Evolutionary conservation across 2,329 filamentous ascomycete genomes (phyloP).

Genomic region (Colletotrichum gigasporum): DNA sequence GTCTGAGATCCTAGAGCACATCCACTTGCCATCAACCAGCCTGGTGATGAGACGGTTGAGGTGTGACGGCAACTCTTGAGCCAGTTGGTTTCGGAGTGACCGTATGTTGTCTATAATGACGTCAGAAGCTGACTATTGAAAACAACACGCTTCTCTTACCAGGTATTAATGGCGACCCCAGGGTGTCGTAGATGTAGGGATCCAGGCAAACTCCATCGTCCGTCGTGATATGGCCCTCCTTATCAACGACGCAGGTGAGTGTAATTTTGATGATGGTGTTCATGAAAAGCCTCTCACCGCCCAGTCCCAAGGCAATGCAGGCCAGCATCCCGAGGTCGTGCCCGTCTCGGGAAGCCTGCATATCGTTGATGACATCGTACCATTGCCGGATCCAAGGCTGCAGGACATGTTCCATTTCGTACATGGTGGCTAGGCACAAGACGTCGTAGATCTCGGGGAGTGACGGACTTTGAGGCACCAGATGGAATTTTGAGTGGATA

Average conservation of each 20-base stretch:
- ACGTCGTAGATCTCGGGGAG: conserved; percentile 11
- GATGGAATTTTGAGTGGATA: conserved; percentile 9
- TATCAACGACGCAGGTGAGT: neutral
- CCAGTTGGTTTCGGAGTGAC: neutral
- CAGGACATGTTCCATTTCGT: conserved; percentile 20
- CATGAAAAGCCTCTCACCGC: conserved; percentile 13
- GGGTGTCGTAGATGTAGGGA: conserved; percentile 8
- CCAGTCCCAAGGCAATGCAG: conserved; percentile 18
- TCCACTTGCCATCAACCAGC: conserved; percentile 21
- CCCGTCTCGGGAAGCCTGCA: neutral
- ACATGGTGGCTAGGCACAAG: conserved; percentile 20
- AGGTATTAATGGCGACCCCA: conserved; percentile 17
- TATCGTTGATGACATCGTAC: neutral
- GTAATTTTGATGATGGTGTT: neutral
- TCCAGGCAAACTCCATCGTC: conserved; percentile 6
- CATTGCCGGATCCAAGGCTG: conserved; percentile 24
- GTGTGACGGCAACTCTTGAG: conserved; percentile 12
- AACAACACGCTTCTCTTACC: neutral
- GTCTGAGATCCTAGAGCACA: conserved; percentile 20
- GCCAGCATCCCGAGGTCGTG: conserved; percentile 1
- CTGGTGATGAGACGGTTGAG: conserved; percentile 8
- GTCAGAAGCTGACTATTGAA: neutral
- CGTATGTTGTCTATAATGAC: conserved; percentile 11
- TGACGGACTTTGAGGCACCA: neutral
- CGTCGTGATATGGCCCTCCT: neutral